Base-by-base conservation (phyloP, 1,139 yeast species). In the Eremothecium sinecaudum region DNA sequence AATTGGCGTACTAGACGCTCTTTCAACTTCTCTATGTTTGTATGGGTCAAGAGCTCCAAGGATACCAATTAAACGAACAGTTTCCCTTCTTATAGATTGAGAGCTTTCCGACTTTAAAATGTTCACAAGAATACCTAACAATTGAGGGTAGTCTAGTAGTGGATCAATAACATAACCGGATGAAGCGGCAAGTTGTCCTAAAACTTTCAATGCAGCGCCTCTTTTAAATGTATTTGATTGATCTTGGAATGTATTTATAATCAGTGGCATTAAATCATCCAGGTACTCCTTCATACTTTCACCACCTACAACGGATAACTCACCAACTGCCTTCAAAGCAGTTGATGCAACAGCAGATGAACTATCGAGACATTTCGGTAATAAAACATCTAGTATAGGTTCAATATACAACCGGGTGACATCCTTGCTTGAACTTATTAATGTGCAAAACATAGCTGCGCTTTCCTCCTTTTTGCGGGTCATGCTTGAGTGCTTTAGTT, bases 131-230 rank as follows among this genome's bases (percentile, higher is more conserved):
- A 83, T 74, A 6, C 92, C 87, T 25, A 90, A 63, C 18, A 92
- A 64, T 47, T 83, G 90, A 1, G 98, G 98, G 51, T 86, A 87
- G 43, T 87, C 95, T 23, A 87, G 61, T 32, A 86, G 66, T 1
- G 99, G 99, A 39, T 86, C 92, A 26, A 92, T 86, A 11, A 90
- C 98, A 54, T 90, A 90, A 2, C 97, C 96, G 0, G 96, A 79
- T 2, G 94, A 80, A 12, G 90, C 75, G 0, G 97, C 77, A 23
- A 92, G 62, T 50, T 87, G 94, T 2, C 96, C 96, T 37, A 92
- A 62, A 0, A 97, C 74, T 47, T 75, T 77, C 44, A 92, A 64
- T 0, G 97, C 95, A 0, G 96, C 87, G 51, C 86, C 93, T 48
- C 97, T 67, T 51, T 86, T 87, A 47, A 73, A 71, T 1, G 82